Percentiles rank a stretch among this genome's conserved stretches.
Conservation (phyloP, 441 rosid genomes). For the Macaranga tanarius region DNA sequence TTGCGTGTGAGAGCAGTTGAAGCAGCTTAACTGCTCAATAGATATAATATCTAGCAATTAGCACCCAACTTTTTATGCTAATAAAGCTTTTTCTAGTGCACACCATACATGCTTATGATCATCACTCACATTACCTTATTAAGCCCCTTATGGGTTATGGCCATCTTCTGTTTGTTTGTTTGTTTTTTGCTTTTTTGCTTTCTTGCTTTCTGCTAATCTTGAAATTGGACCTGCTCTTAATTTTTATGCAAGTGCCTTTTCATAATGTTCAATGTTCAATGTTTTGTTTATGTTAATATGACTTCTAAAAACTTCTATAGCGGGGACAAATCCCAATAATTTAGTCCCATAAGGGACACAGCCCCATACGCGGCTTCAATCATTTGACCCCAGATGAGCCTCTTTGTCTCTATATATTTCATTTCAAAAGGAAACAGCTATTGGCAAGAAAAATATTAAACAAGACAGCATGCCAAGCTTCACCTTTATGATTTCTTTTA, state of each 20-base stretch:
- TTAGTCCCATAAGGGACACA: not conserved
- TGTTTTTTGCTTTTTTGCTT: not conserved
- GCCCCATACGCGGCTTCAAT: not conserved
- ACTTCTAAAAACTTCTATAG: not conserved
- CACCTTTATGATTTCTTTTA: not conserved
- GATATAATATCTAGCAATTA: not conserved
- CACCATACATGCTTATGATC: not conserved
- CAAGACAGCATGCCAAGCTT: not conserved
- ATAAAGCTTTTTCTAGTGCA: not conserved
- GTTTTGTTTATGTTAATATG: not conserved
- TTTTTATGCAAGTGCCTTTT: not conserved
- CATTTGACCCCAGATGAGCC: not conserved
- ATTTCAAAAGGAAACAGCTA: not conserved
- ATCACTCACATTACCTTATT: not conserved
- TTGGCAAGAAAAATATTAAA: not conserved
- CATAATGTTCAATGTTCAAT: not conserved
- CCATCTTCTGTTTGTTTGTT: not conserved
- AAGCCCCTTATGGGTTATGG: not conserved
- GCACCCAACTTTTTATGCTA: not conserved
- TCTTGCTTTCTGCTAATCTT: slow-evolving; percentile 14
- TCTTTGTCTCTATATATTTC: not conserved
- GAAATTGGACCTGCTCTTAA: slow-evolving; percentile 4
- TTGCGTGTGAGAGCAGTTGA: slow-evolving; percentile 21
- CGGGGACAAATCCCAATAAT: slow-evolving; percentile 11
- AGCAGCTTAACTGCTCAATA: slow-evolving; percentile 10